Percentiles rank a stretch among this genome's conserved stretches.
These are phyloP conservation scores for Mycosphaerella arachidis DNA, from an alignment of 2,329 filamentous ascomycete species.

Conservation along the genomic window DNA sequence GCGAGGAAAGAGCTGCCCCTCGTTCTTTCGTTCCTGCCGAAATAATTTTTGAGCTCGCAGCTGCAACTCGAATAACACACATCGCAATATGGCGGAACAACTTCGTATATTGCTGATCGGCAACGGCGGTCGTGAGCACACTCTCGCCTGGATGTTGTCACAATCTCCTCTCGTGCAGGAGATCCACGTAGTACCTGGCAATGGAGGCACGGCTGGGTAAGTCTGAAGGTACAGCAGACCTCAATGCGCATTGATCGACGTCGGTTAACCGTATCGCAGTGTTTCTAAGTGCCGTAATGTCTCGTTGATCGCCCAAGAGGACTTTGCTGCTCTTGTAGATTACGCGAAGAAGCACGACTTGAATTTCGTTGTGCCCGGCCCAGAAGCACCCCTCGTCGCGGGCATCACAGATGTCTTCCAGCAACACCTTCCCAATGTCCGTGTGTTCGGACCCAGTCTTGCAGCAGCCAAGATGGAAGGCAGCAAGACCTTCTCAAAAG, in stretches of 20 bases:
- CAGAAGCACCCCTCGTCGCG: slow-evolving; percentile 88
- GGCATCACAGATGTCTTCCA: slow-evolving; percentile 83
- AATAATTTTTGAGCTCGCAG: not conserved
- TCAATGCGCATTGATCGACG: not conserved
- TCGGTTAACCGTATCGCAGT: slow-evolving; percentile 20
- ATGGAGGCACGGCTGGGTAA: slow-evolving; percentile 71
- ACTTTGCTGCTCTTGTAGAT: slow-evolving; percentile 71
- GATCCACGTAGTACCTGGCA: slow-evolving; percentile 68
- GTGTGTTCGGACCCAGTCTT: slow-evolving; percentile 79
- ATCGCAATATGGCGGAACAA: slow-evolving; percentile 12
- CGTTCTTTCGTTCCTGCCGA: not conserved
- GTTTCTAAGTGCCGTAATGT: slow-evolving; percentile 54
- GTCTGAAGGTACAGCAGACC: slow-evolving; percentile 14
- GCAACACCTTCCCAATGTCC: slow-evolving; percentile 49
- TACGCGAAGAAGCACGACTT: slow-evolving; percentile 69
- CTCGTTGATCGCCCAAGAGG: slow-evolving; percentile 61
- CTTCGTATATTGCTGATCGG: slow-evolving; percentile 80
- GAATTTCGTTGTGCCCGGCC: slow-evolving; percentile 83
- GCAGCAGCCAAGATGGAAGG: slow-evolving; percentile 87
- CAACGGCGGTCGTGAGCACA: slow-evolving; percentile 91
- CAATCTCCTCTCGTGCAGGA: slow-evolving; percentile 74
- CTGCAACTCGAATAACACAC: not conserved
- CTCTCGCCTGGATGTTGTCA: slow-evolving; percentile 87
- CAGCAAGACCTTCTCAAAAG: slow-evolving; percentile 94
- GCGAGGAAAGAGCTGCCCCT: not conserved